Evolutionary conservation across 768 basidiomycete genomes (phyloP).

Genomic region (Russula virescens): DNA sequence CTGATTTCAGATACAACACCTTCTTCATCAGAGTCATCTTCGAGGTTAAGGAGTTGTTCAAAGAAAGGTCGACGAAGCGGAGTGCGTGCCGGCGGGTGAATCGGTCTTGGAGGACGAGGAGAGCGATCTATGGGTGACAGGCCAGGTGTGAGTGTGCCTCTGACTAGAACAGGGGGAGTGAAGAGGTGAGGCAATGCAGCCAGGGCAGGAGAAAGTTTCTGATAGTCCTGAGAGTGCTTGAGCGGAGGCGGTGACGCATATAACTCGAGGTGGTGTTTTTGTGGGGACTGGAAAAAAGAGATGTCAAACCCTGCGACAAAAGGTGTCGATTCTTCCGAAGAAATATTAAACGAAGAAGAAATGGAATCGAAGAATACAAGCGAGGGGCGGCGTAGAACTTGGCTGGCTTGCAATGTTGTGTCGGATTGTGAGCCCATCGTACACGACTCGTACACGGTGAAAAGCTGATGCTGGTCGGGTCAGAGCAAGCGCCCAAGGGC

Average conservation of each 20-base stretch:
- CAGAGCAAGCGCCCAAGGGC: background rate
- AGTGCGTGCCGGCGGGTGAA: background rate
- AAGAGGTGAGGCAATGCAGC: slow-evolving; percentile 21
- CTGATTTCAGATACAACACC: background rate
- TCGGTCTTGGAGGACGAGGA: slow-evolving; percentile 5
- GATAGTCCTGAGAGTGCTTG: background rate
- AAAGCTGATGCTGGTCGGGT: background rate
- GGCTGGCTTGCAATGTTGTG: slow-evolving; percentile 1
- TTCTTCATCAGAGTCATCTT: slow-evolving; percentile 20
- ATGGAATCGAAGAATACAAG: background rate
- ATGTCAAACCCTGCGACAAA: background rate
- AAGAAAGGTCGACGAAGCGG: slow-evolving; percentile 10
- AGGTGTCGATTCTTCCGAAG: background rate
- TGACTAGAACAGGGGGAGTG: slow-evolving; percentile 16
- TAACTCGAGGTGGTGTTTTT: slow-evolving; percentile 10
- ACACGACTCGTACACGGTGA: background rate
- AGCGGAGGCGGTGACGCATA: slow-evolving; percentile 25
- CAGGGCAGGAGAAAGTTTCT: slow-evolving; percentile 16
- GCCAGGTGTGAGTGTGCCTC: slow-evolving; percentile 13
- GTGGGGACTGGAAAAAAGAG: slow-evolving; percentile 5
- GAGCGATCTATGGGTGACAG: slow-evolving; percentile 20
- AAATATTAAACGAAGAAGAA: slow-evolving; percentile 11
- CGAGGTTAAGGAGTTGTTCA: slow-evolving; percentile 14
- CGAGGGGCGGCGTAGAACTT: background rate
- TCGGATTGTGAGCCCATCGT: slow-evolving; percentile 8